These are phyloP conservation scores for Pythium coloratum DNA, from an alignment of 352 stramenopile genomes.

Conservation along the genomic window DNA sequence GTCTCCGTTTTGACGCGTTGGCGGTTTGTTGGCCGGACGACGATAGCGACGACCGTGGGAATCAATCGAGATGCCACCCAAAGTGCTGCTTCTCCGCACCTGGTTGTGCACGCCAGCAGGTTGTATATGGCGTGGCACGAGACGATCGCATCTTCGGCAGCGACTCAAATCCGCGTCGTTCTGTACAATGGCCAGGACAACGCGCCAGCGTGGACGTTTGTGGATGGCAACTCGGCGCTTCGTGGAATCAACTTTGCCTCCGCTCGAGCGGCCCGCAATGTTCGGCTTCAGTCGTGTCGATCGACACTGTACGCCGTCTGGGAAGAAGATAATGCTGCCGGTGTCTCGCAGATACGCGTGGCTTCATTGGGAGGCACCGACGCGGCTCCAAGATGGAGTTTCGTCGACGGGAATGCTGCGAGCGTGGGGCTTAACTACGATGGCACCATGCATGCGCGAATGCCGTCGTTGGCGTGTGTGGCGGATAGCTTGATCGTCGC, in stretches of 20 bases:
- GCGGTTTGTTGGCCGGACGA: slow-evolving; percentile 35
- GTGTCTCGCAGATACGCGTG: slow-evolving; percentile 44
- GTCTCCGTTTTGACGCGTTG: slow-evolving; percentile 33
- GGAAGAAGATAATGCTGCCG: slow-evolving; percentile 43
- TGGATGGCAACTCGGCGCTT: slow-evolving; percentile 46
- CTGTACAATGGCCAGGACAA: slow-evolving; percentile 51
- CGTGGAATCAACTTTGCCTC: slow-evolving; percentile 46
- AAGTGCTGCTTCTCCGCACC: slow-evolving; percentile 36
- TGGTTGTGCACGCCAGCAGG: slow-evolving; percentile 36
- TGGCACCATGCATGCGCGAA: slow-evolving; percentile 24
- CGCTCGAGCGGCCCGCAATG: slow-evolving; percentile 34
- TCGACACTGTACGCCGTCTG: slow-evolving; percentile 50
- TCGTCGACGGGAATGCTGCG: slow-evolving; percentile 48
- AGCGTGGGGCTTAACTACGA: slow-evolving; percentile 45
- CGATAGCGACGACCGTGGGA: slow-evolving; percentile 27
- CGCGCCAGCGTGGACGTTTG: slow-evolving; percentile 49
- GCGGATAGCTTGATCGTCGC: slow-evolving; percentile 36
- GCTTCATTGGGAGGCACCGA: slow-evolving; percentile 46
- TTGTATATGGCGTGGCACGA: slow-evolving; percentile 69
- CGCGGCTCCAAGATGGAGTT: slow-evolving; percentile 40
- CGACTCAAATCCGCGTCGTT: slow-evolving; percentile 51
- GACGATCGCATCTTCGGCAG: slow-evolving; percentile 6
- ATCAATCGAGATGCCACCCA: slow-evolving; percentile 49
- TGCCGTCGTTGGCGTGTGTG: slow-evolving; percentile 46
- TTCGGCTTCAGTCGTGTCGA: slow-evolving; percentile 42